Evolutionary conservation across 2,329 filamentous ascomycete species (phyloP), one percentile per base, ranked within the genome.

Genomic region (Talaromyces sp.): DNA sequence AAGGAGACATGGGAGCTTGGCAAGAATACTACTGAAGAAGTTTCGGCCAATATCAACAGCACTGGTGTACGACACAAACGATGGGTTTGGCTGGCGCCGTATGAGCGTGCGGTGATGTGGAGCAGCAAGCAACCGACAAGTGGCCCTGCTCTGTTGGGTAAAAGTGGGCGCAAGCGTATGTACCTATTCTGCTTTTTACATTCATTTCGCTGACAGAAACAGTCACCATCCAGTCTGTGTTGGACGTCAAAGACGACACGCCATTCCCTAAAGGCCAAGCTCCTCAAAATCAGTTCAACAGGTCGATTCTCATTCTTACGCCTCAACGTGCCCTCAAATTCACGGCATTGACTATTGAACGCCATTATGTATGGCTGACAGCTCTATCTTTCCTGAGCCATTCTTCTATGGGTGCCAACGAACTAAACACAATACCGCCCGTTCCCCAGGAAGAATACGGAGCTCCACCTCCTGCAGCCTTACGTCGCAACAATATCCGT

Each of bases 21-120:
- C 26, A 85, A 83, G 65, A 83, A 81, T 62, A 27, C 48, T 2
- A 82, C 83, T 38, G 85, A 85, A 64, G 87, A 92, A 69, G 85
- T 89, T 64, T 88, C 81, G 64, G 87, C 90, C 74, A 87, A 85
- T 64, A 87, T 89, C 61, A 81, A 79, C 21, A 83, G 80, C 65
- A 85, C 83, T 67, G 85, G 85, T 65, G 89, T 83, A 5, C 79
- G 94, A 31, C 94, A 99, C 74, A 97, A 92, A 78, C 85, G 94
- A 73, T 99, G 94, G 94, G 94, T 99, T 1, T 99, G 94, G 94
- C 84, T 99, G 64, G 94, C 93, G 19, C 94, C 94, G 2, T 97
- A 99, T 70, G 94, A 99, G 76, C 84, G 92, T 64, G 89, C 93
- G 12, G 93, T 99, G 62, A 90, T 99, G 74, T 99, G 94, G 94